Percentiles rank a stretch among this genome's conserved stretches.
Evolutionary conservation across 2,329 filamentous ascomycete genomes (phyloP).

Genomic region (Exophiala sideris): DNA sequence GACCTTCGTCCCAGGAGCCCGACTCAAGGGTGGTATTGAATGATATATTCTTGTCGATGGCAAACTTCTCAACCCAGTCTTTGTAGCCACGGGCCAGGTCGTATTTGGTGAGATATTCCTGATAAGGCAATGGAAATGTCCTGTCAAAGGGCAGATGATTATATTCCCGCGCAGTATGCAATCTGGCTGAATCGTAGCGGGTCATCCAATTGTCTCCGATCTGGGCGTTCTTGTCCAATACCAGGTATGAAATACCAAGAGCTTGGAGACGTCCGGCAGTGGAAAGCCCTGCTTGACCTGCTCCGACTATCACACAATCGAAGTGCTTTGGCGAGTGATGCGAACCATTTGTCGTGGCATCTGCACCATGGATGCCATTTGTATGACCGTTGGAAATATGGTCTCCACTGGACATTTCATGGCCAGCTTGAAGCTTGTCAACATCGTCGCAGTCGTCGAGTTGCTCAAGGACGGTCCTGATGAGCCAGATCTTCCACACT

Average conservation of each 20-base stretch:
- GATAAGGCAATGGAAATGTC: conserved; percentile 27
- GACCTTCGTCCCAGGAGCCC: conserved; percentile 39
- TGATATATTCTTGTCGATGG: conserved; percentile 41
- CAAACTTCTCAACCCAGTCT: conserved; percentile 25
- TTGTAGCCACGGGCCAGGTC: conserved; percentile 25
- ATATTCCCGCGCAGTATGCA: conserved; percentile 15
- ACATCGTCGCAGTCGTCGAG: conserved; percentile 25
- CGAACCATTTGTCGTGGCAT: neutral
- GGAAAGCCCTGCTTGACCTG: conserved; percentile 45
- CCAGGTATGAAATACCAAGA: conserved; percentile 40
- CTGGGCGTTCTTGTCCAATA: conserved; percentile 42
- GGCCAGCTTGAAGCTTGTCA: conserved; percentile 18
- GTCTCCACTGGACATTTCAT: neutral
- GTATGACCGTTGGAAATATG: neutral
- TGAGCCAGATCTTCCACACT: conserved; percentile 31
- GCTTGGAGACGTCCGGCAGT: conserved; percentile 45
- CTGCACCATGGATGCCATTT: neutral
- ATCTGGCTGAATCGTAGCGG: conserved; percentile 46
- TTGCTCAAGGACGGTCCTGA: conserved; percentile 25
- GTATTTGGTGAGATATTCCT: conserved; percentile 27
- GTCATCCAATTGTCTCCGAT: conserved; percentile 48
- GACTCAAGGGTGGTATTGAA: conserved; percentile 39
- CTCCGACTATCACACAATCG: conserved; percentile 37
- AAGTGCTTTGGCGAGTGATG: conserved; percentile 19
- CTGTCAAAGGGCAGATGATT: conserved; percentile 30